A percentile compares a stretch with the other conserved stretches of the same genome.
Conservation (phyloP, 1,139 yeast species). For the Spathaspora jeffriesii region DNA sequence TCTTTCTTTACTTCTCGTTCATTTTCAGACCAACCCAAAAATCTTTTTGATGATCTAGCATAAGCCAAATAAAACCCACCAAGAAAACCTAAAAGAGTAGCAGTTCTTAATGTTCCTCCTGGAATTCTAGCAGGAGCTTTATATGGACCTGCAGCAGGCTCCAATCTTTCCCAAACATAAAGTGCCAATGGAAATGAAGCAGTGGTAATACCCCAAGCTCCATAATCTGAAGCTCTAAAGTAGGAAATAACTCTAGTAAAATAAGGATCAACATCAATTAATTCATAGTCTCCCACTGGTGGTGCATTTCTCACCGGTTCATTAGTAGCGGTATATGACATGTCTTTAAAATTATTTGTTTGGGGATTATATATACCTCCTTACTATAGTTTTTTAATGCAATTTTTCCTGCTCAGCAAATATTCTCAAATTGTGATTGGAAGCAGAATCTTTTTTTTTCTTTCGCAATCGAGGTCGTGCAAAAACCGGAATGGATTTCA, state of each 20-base stretch:
- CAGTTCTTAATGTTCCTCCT: slow-evolving; percentile 58
- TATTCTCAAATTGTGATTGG: slow-evolving; percentile 5
- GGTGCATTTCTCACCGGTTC: slow-evolving; percentile 48
- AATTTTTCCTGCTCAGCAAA: slow-evolving; percentile 1
- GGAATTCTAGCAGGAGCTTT: slow-evolving; percentile 56
- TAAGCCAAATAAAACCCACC: slow-evolving; percentile 79
- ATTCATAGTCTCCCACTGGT: slow-evolving; percentile 45
- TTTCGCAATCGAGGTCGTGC: neutral
- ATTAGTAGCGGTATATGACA: slow-evolving; percentile 44
- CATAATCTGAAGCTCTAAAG: slow-evolving; percentile 70
- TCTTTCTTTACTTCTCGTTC: slow-evolving; percentile 70
- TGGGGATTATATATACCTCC: neutral
- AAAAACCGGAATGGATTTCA: neutral
- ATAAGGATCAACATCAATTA: slow-evolving; percentile 81
- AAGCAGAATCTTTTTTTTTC: neutral
- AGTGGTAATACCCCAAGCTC: slow-evolving; percentile 64
- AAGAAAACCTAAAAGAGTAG: slow-evolving; percentile 59
- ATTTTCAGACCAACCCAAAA: slow-evolving; percentile 81
- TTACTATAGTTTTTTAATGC: neutral
- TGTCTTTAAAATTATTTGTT: slow-evolving; percentile 11
- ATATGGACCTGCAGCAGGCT: slow-evolving; percentile 61
- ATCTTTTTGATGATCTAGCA: slow-evolving; percentile 65
- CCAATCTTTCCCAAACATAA: slow-evolving; percentile 61
- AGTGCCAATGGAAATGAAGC: slow-evolving; percentile 65
- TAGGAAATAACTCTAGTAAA: slow-evolving; percentile 71